Base-by-base conservation (phyloP, 805 yeast genomes). In the Candida chilensis region DNA sequence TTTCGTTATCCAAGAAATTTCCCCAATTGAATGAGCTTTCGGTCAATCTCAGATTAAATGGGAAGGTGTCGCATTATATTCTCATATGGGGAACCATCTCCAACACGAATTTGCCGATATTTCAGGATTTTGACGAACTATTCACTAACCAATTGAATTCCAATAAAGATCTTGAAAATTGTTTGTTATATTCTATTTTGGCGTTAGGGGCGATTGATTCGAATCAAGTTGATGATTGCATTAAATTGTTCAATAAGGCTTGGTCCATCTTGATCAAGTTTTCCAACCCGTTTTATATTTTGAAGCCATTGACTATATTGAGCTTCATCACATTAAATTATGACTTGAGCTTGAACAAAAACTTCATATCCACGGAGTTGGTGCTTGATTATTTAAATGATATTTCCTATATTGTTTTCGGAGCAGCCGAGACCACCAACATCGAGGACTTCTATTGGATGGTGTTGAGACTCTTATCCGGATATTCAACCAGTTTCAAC, bases 341-440 rank as follows among this genome's bases (percentile, higher is more conserved):
- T 42, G 54, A 64, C 31, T 45, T 54, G 24, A 49, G 55, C n/a
- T 36, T 46, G 22, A 14, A 38, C 8, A 29, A 29, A 14, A 39
- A 33, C 14, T 37, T 52, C n/a, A 44, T 68, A n/a, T 63, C 64
- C 19, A 57, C 62, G 17, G 71, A 67, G 32, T 59, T 69, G 20
- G 52, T 71, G 5, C 52, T 71, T 35, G 67, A 68, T 37, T 67
- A 67, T 37, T 48, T 73, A 29, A 67, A 71, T 39, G 70, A 69
- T 34, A 61, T 66, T 11, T 51, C 64, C 19, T 51, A 50, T 34
- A 56, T 24, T 41, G 5, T 27, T 21, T 4, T 24, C 27, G 11
- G 29, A 14, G 16, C 33, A 27, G 13, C 22, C 27, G 12, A 32
- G 24, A 13, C 26, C 32, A 3, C 32, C 22, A n/a, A 24, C n/a